These are phyloP conservation scores for Porogramme epimiltina DNA, from an alignment of 1,284 basidiomycete species.

Conservation along the genomic window DNA sequence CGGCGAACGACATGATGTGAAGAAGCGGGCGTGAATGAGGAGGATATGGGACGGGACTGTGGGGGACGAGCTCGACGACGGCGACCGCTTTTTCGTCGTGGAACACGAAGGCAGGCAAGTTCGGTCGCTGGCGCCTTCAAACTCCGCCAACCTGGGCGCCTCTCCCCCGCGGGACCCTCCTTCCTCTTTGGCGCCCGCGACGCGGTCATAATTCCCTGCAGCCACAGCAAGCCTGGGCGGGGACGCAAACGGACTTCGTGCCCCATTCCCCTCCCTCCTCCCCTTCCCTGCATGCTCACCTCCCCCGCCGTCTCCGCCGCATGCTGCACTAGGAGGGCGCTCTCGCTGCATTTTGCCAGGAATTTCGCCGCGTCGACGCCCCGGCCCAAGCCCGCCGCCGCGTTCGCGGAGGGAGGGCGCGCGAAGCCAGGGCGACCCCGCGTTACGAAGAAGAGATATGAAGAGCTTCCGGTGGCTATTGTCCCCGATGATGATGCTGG, in stretches of 20 bases:
- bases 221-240: too few relatives aligned
- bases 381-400: too few relatives aligned
- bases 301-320: slow-evolving; percentile 11
- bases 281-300: slow-evolving; percentile 18
- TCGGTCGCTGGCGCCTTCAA: slow-evolving; percentile 27
- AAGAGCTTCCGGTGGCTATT: slow-evolving; percentile 55
- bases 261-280: slow-evolving; percentile 9
- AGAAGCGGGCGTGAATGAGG: slow-evolving; percentile 8
- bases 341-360: slow-evolving; percentile 1
- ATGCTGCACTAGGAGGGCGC: slow-evolving; percentile 13
- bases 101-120: slow-evolving; percentile 26
- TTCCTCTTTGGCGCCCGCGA: slow-evolving; percentile 6
- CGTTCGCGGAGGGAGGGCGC: slow-evolving; percentile 1
- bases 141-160: slow-evolving; percentile 28
- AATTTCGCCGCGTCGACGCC: background rate
- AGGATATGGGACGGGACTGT: slow-evolving; percentile 14
- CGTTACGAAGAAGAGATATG: slow-evolving; percentile 50
- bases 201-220: background rate
- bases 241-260: too few relatives aligned
- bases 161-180: slow-evolving; percentile 10
- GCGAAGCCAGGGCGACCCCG: slow-evolving; percentile 13
- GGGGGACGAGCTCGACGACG: slow-evolving; percentile 39
- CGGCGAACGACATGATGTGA: slow-evolving; percentile 76
- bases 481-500: slow-evolving; percentile 41
- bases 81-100: slow-evolving; percentile 37